A percentile compares a stretch with the other conserved stretches of the same genome.
phyloP scores from a whole-genome alignment of 169 alveolate species.

The Eimeria brunetti region DNA sequence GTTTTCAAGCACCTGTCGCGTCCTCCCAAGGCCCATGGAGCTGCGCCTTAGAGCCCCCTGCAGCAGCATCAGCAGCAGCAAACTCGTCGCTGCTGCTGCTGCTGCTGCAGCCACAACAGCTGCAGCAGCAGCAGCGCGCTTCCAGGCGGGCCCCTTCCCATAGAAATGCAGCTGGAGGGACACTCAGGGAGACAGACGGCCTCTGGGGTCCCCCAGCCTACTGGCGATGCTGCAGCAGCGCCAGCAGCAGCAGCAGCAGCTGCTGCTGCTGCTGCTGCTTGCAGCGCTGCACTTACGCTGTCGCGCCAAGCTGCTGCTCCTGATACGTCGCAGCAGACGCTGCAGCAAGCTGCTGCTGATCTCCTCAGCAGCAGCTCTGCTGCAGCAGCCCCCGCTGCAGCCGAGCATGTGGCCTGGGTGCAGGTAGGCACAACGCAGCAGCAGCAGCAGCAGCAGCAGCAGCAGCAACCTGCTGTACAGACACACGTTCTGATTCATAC shows the following conservation, averaged over 20 bases:
- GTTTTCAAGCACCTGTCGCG: neutral
- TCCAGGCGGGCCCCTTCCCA: neutral
- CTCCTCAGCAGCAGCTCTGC: constrained; percentile 41
- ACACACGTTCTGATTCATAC: constrained; percentile 44
- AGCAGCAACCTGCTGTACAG: constrained; percentile 49
- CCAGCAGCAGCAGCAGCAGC: constrained; percentile 73
- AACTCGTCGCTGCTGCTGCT: constrained; percentile 66
- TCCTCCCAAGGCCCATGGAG: constrained; percentile 57
- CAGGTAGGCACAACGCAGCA: constrained; percentile 64
- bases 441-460: constrained; percentile 62
- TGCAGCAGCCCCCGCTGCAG: constrained; percentile 60
- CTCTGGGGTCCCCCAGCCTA: constrained; percentile 14
- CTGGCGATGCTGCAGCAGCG: constrained; percentile 35
- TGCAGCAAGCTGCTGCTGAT: constrained; percentile 14
- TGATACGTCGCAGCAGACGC: constrained; percentile 7
- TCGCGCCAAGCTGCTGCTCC: constrained; percentile 25
- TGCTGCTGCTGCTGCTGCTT: constrained; percentile 72
- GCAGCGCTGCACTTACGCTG: constrained; percentile 67
- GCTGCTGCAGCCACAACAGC: constrained; percentile 39
- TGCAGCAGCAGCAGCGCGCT: constrained; percentile 19
- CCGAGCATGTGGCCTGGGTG: constrained; percentile 51
- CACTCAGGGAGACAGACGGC: neutral
- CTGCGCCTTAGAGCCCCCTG: constrained; percentile 34
- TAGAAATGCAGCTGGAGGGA: constrained; percentile 58
- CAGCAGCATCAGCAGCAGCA: constrained; percentile 76